Evolutionary conservation across 306 rosid genomes (phyloP), one percentile per base, ranked within the genome.

Genomic region (Lathyrus sativus): DNA sequence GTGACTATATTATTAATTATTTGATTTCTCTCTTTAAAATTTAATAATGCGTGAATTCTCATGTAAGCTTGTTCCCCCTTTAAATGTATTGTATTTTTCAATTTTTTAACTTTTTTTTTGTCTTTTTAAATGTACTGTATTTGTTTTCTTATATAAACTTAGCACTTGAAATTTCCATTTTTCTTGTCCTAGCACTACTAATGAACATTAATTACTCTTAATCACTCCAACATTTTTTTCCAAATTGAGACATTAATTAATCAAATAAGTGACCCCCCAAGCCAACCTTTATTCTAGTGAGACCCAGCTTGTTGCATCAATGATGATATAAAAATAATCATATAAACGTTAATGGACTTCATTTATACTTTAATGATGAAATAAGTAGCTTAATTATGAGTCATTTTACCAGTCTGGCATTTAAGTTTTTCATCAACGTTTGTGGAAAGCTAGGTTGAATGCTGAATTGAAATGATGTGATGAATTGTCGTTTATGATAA

Each of bases 401-500:
- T 39, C 46, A 41, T 55, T 74, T 53, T 12, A 41, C 28, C 57
- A 41, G 48, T 33, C 56, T 31, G 53, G 51, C 13, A 60, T 33
- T 43, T 42, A 9, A 65, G 35, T 13, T 18, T 74, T 66, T 66
- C 33, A 74, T 57, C 48, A 57, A 41, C 31, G 9, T 12, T 26
- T 29, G 38, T 74, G 6, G 59, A 74, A 43, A 42, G 67, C 49
- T 65, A 49, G 18, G 71, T 24, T 54, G 38, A 73, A 65, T 58
- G 46, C 1, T 6, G 59, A 71, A 74, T 5, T 33, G 72, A 55
- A 63, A 74, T 74, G 39, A 66, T 59, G 64, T 18, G 51, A 43
- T 24, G 53, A 12, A 45, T 45, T 66, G 73, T 48, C 68, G 72
- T 67, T 46, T 57, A 37, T 74, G 73, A 35, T 24, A 55, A 75